phyloP scores from a whole-genome alignment of 2,329 filamentous ascomycete species.

The Botrytis byssoidea region DNA sequence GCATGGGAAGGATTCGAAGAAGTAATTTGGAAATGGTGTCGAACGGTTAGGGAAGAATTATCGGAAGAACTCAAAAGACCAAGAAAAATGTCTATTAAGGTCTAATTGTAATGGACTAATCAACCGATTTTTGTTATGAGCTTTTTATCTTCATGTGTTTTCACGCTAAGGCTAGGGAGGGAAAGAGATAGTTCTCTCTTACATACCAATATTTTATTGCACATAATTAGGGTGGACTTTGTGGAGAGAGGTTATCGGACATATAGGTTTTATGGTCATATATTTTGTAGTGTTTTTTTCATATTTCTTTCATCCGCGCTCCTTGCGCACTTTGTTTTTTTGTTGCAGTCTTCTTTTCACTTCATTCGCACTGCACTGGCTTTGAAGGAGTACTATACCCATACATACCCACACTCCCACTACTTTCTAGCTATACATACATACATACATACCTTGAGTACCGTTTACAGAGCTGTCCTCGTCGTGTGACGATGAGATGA shows the following conservation, averaged over 20 bases:
- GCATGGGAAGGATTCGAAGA: conserved; percentile 81
- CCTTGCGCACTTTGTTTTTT: neutral
- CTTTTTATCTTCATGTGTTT: neutral
- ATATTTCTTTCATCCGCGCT: neutral
- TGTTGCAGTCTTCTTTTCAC: neutral
- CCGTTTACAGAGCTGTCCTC: neutral
- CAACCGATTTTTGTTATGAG: conserved; percentile 10
- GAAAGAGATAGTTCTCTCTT: neutral
- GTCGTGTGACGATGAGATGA: neutral
- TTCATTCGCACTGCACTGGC: neutral
- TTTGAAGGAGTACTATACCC: conserved; percentile 17
- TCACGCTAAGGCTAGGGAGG: neutral
- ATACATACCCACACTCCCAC: conserved; percentile 15
- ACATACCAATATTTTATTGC: conserved; percentile 8
- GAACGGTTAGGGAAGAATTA: conserved; percentile 79
- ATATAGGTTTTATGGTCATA: conserved; percentile 15
- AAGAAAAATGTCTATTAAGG: conserved; percentile 21
- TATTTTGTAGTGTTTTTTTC: conserved; percentile 8
- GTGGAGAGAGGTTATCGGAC: neutral
- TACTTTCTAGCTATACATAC: neutral
- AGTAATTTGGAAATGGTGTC: conserved; percentile 81
- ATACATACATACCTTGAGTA: neutral
- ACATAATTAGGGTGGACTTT: conserved; percentile 13
- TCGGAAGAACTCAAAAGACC: conserved; percentile 58
- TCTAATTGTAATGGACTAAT: conserved; percentile 17